These are phyloP conservation scores for Manihot esculenta DNA, from an alignment of 441 rosid species.

Conservation along the genomic window DNA sequence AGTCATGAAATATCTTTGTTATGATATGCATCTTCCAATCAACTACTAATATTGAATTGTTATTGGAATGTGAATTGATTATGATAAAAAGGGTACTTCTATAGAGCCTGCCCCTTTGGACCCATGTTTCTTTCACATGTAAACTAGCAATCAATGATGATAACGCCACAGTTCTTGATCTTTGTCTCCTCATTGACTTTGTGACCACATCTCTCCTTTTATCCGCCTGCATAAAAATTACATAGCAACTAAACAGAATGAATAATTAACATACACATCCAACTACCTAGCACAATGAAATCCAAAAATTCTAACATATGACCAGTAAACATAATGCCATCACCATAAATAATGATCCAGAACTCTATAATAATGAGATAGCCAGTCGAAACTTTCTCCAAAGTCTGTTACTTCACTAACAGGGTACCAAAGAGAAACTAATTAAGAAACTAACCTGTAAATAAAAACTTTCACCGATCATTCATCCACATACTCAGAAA, in stretches of 20 bases:
- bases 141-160: neutral
- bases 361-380: neutral
- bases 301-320: no score
- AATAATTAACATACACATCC: neutral
- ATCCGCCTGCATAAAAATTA: neutral
- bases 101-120: neutral
- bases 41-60: neutral
- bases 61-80: neutral
- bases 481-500: slow-evolving; percentile 29
- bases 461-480: neutral
- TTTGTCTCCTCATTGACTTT: neutral
- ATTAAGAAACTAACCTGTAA: slow-evolving; percentile 1
- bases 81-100: neutral
- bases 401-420: neutral
- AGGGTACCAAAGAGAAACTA: neutral
- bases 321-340: neutral
- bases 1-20: neutral
- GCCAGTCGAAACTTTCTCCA: neutral
- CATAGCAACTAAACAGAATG: neutral
- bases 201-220: neutral
- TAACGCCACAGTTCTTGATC: neutral
- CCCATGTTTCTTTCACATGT: neutral
- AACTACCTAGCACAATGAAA: neutral
- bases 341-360: neutral
- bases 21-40: neutral